Conservation (phyloP, 1,284 basidiomycete species). For the Apiotrichum mycotoxinovorans region DNA sequence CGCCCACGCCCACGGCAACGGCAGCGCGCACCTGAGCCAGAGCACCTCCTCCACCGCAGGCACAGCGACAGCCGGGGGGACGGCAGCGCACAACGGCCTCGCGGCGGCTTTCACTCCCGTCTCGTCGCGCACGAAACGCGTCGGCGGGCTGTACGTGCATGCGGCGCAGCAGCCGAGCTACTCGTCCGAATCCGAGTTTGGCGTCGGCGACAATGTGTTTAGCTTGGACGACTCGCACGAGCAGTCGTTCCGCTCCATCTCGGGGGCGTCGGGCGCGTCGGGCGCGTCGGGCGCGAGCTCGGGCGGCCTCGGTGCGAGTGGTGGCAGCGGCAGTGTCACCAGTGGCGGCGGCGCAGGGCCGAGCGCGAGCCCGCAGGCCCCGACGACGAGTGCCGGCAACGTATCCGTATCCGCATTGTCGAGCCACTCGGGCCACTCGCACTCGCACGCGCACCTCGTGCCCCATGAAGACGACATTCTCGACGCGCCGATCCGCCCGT, state of each 20-base stretch:
- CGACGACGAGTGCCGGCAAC: no score
- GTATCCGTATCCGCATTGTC: no score
- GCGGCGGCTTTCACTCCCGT: neutral
- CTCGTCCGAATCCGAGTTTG: constrained; percentile 25
- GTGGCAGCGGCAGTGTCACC: no score
- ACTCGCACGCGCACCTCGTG: neutral
- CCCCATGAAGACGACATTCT: constrained; percentile 4
- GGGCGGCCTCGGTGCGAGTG: neutral
- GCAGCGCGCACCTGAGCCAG: no score
- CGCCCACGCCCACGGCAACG: neutral
- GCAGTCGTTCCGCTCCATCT: neutral
- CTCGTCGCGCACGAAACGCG: neutral
- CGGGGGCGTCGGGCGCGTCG: constrained; percentile 11
- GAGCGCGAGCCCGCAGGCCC: no score
- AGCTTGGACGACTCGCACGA: constrained; percentile 23
- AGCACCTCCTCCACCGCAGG: no score
- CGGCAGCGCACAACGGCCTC: neutral
- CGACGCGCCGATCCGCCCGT: constrained; percentile 8
- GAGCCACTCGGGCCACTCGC: neutral
- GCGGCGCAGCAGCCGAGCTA: constrained; percentile 13
- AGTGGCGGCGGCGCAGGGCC: neutral
- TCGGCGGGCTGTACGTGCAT: constrained; percentile 11
- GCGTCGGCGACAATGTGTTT: constrained; percentile 24
- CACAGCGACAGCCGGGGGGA: neutral
- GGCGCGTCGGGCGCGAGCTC: no score